Evolutionary conservation across 352 stramenopile genomes (phyloP), one percentile per base, ranked within the genome.

Genomic region (Phytophthora idaei): DNA sequence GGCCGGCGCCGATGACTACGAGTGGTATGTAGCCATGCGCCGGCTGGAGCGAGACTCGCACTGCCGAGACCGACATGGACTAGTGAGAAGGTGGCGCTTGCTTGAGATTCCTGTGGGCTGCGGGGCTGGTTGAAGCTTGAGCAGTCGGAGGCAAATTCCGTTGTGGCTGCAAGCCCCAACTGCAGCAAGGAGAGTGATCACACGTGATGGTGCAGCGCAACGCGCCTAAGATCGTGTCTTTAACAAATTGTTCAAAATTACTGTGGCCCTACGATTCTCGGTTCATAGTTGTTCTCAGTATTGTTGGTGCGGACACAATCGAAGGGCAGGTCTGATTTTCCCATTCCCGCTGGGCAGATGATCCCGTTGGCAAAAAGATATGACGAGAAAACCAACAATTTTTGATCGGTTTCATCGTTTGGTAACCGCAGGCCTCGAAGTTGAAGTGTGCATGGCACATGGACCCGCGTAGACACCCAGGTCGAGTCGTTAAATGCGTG

Each of bases 21-120:
- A 93, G 67, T 9, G 77, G 77, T 37, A 91, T 72, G 66, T 78
- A 85, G 48, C 81, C 82, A 72, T 94, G 85, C 14, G 66, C 81
- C 32, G 80, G 77, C 57, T 89, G 82, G 3, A 90, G 72, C 14
- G 79, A 73, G 48, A 90, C 51, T 61, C 69, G 69, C 42, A 80
- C 71, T 62, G 73, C 69, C 70, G 54, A 72, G 44, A 87, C 78
- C 28, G 74, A 80, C 73, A 85, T 80, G 41, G 37, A 55, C 21
- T 69, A 50, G 21, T 47, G 41, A 17, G 15, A 15, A 37, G 34
- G 46, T 25, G 47, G 36, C 34, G 29, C 14, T 47, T 7, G 53
- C 34, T 51, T 57, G 61, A 27, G 49, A 31, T n/a, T 50, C 17
- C 34, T 68, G 34, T 45, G 31, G 11, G 39, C 4, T 34, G 31